A percentile compares a stretch with the other conserved stretches of the same genome.
These are phyloP conservation scores for Solanum okadae DNA, from an alignment of 257 asterid species.

Conservation along the genomic window DNA sequence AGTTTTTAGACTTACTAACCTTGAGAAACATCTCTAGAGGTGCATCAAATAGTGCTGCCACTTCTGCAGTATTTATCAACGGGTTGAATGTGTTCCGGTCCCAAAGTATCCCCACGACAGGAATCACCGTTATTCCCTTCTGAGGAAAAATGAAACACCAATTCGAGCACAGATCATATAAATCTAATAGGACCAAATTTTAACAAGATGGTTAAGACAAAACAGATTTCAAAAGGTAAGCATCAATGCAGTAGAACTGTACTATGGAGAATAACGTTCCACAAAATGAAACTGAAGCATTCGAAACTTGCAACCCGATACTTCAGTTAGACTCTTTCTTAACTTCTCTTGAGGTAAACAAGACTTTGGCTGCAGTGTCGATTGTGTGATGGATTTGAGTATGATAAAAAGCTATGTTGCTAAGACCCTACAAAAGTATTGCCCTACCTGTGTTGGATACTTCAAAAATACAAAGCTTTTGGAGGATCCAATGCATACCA, in stretches of 20 bases:
- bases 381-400: background rate
- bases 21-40: slow-evolving; percentile 80
- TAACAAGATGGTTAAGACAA: background rate
- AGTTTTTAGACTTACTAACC: slow-evolving; percentile 19
- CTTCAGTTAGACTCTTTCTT: background rate
- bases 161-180: background rate
- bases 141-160: background rate
- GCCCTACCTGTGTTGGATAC: background rate
- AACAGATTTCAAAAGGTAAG: background rate
- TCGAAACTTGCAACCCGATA: background rate
- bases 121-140: slow-evolving; percentile 47
- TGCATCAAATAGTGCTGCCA: slow-evolving; percentile 66
- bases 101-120: slow-evolving; percentile 75
- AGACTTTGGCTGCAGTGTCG: background rate
- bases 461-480: background rate
- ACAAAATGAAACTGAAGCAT: background rate
- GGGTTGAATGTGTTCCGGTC: slow-evolving; percentile 38
- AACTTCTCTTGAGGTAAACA: background rate
- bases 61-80: slow-evolving; percentile 54
- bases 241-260: background rate
- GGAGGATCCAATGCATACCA: background rate
- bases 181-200: background rate
- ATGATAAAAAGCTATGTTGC: background rate
- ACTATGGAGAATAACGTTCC: background rate
- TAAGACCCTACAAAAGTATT: background rate